Evolutionary conservation across 2,329 filamentous ascomycete species (phyloP).

Genomic region (Epichloe brachyelytri): DNA sequence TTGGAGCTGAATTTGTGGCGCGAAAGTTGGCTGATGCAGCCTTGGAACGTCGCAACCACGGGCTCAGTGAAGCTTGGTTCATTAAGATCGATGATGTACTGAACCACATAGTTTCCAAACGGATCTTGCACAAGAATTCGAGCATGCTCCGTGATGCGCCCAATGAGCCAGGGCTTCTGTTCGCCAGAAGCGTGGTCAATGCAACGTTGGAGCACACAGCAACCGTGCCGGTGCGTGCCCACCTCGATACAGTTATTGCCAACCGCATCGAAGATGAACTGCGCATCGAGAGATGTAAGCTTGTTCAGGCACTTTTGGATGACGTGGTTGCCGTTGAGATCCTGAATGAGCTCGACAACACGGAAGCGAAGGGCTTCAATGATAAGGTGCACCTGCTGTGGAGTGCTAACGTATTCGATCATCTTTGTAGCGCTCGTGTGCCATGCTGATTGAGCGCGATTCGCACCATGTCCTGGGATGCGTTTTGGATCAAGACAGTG

Average conservation of each 20-base stretch:
- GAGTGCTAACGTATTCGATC: constrained; percentile 90
- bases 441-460: constrained; percentile 97
- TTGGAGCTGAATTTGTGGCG: constrained; percentile 99
- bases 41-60: constrained; percentile 67
- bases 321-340: constrained; percentile 96
- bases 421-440: constrained; percentile 93
- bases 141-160: constrained; percentile 79
- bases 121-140: constrained; percentile 86
- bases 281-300: constrained; percentile 67
- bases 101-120: constrained; percentile 96
- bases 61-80: constrained; percentile 82
- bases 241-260: constrained; percentile 77
- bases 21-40: constrained; percentile 58
- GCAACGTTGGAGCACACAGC: constrained; percentile 94
- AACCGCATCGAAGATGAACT: constrained; percentile 96
- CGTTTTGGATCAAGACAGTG: constrained; percentile 82
- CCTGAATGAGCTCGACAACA: constrained; percentile 91
- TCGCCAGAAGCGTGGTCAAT: constrained; percentile 89
- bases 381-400: constrained; percentile 75
- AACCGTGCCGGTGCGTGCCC: constrained; percentile 93
- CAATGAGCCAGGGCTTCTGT: constrained; percentile 79
- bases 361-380: constrained; percentile 70
- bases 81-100: constrained; percentile 94
- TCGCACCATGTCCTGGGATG: constrained; percentile 72
- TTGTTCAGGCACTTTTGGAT: constrained; percentile 99